A percentile compares a stretch with the other conserved stretches of the same genome.
These are phyloP conservation scores for Russula virescens DNA, from an alignment of 768 basidiomycete genomes.

Conservation along the genomic window DNA sequence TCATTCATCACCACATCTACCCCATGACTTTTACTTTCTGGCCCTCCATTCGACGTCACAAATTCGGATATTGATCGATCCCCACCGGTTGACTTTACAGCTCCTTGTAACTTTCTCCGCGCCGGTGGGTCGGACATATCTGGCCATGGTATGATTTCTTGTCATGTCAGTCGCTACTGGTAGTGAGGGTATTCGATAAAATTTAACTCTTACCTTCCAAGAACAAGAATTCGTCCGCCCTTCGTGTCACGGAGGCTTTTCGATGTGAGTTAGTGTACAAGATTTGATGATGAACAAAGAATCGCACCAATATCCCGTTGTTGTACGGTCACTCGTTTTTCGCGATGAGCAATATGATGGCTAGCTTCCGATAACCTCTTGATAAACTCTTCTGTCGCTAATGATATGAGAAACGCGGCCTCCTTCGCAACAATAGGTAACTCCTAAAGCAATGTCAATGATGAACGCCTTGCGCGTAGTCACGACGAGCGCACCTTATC, in stretches of 20 bases:
- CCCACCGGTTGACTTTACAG: conserved; percentile 21
- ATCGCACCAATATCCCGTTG: conserved; percentile 71
- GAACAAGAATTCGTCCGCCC: conserved; percentile 71
- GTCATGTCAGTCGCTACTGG: neutral
- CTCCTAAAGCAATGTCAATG: conserved; percentile 42
- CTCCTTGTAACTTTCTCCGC: conserved; percentile 40
- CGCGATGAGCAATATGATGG: conserved; percentile 62
- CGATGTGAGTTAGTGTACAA: neutral
- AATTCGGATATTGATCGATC: conserved; percentile 43
- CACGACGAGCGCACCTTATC: conserved; percentile 53
- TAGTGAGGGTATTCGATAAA: neutral
- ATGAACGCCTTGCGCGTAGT: neutral
- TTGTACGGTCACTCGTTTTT: conserved; percentile 70
- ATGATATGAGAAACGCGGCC: conserved; percentile 69
- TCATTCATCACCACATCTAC: conserved; percentile 48
- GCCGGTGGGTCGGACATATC: conserved; percentile 36
- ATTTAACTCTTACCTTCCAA: conserved; percentile 53
- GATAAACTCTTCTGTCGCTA: conserved; percentile 88
- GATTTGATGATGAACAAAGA: neutral
- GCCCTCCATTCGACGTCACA: conserved; percentile 34
- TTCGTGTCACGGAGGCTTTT: conserved; percentile 55
- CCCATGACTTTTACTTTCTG: conserved; percentile 23
- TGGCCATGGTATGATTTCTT: conserved; percentile 57
- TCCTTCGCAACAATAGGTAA: conserved; percentile 72
- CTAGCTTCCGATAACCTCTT: conserved; percentile 65